Percentiles rank a stretch among this genome's conserved stretches.
These are phyloP conservation scores for Alternaria consortialis DNA, from an alignment of 2,329 filamentous ascomycete species.

Conservation along the genomic window DNA sequence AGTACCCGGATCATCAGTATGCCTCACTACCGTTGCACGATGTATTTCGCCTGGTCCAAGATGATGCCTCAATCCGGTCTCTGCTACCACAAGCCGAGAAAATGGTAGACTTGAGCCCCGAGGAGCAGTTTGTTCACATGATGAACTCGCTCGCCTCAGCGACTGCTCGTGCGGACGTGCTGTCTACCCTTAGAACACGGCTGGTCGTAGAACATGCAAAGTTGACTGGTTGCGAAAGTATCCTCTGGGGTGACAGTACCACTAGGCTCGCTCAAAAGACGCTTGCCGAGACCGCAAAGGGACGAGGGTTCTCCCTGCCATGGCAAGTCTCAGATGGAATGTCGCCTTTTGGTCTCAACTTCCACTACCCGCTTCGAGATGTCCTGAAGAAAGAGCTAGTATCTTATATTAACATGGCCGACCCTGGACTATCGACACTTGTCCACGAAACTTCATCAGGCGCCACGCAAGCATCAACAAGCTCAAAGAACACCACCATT, in stretches of 20 bases:
- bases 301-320: slow-evolving; percentile 82
- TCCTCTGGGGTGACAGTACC: slow-evolving; percentile 87
- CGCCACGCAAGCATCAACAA: slow-evolving; percentile 57
- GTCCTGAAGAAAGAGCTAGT: slow-evolving; percentile 82
- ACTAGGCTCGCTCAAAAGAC: slow-evolving; percentile 87
- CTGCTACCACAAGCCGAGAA: slow-evolving; percentile 22
- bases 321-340: slow-evolving; percentile 82
- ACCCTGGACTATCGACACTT: slow-evolving; percentile 60
- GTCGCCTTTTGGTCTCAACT: slow-evolving; percentile 64
- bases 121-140: slow-evolving; percentile 58
- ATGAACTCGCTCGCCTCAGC: slow-evolving; percentile 72
- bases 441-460: slow-evolving; percentile 42
- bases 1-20: slow-evolving; percentile 74
- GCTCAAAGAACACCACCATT: slow-evolving; percentile 82
- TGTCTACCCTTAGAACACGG: slow-evolving; percentile 74
- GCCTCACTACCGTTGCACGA: slow-evolving; percentile 70
- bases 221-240: slow-evolving; percentile 68
- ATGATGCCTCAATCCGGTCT: slow-evolving; percentile 32
- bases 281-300: slow-evolving; percentile 88
- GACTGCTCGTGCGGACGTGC: slow-evolving; percentile 78
- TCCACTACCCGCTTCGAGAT: slow-evolving; percentile 86
- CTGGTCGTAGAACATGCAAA: slow-evolving; percentile 67
- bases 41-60: slow-evolving; percentile 51
- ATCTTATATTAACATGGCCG: slow-evolving; percentile 67
- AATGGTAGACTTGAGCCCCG: slow-evolving; percentile 5